Evolutionary conservation across 371 early-diverging fungal species (phyloP).

Genomic region (Saksenaea oblongispora): DNA sequence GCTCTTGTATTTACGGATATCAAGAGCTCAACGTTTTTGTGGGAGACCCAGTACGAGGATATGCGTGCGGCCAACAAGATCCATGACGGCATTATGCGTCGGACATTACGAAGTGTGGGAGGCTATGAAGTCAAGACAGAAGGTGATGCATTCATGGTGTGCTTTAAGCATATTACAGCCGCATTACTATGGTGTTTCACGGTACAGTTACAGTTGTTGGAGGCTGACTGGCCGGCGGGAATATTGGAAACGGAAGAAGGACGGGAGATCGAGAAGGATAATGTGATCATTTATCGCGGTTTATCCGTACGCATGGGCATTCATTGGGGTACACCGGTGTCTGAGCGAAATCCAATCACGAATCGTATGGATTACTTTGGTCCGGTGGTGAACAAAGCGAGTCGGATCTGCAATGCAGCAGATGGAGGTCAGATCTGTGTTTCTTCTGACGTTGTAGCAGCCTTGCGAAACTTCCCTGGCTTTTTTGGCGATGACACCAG

Average conservation of each 20-base stretch:
- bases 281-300: constrained; percentile 77
- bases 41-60: constrained; percentile 85
- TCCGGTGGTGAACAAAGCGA: constrained; percentile 89
- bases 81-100: constrained; percentile 88
- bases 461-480: constrained; percentile 46
- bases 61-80: constrained; percentile 91
- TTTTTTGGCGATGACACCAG: constrained; percentile 38
- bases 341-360: constrained; percentile 89
- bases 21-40: constrained; percentile 91
- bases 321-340: constrained; percentile 91
- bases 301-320: constrained; percentile 95
- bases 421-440: constrained; percentile 92
- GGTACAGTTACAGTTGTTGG: constrained; percentile 82
- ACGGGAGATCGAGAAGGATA: constrained; percentile 68
- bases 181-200: constrained; percentile 92
- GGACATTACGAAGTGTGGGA: constrained; percentile 78
- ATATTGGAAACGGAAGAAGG: constrained; percentile 83
- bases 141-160: constrained; percentile 96
- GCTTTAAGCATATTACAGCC: constrained; percentile 83
- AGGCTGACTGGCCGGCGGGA: constrained; percentile 92
- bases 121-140: constrained; percentile 99
- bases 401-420: constrained; percentile 84
- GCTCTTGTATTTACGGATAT: constrained; percentile 96
- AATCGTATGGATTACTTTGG: constrained; percentile 97
- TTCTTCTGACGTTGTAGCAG: constrained; percentile 65